These are phyloP conservation scores for Acanthochlamys bracteata DNA, from an alignment of 106 monocot genomes.

Conservation along the genomic window DNA sequence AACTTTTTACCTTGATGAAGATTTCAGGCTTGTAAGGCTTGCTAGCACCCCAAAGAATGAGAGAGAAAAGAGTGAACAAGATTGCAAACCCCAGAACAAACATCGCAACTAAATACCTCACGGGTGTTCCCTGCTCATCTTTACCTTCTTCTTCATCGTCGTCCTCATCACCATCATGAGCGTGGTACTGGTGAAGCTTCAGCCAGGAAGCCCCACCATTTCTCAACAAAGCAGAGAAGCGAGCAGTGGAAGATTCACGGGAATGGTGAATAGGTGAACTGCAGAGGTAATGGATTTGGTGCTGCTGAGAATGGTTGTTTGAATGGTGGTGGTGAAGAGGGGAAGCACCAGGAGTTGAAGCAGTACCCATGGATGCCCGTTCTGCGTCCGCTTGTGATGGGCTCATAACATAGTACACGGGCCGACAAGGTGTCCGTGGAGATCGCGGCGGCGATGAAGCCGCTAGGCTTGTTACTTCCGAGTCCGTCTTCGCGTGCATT, in stretches of 20 bases:
- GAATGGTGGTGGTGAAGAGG: constrained; percentile 53
- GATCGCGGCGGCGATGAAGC: constrained; percentile 79
- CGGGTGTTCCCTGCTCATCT: constrained; percentile 2
- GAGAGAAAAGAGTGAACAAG: constrained; percentile 66
- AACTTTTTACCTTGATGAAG: constrained; percentile 58
- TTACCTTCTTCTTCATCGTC: constrained; percentile 23
- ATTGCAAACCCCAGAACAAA: constrained; percentile 49
- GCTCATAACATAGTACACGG: constrained; percentile 77
- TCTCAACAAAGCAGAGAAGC: constrained; percentile 65
- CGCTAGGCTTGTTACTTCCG: constrained; percentile 88
- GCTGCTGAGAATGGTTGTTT: constrained; percentile 17
- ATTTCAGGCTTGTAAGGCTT: constrained; percentile 58
- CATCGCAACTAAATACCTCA: constrained; percentile 40
- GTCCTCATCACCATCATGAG: constrained; percentile 1
- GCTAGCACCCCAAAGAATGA: constrained; percentile 82
- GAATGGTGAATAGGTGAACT: constrained; percentile 63
- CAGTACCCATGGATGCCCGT: neutral
- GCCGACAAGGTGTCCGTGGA: constrained; percentile 38
- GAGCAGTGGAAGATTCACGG: constrained; percentile 65
- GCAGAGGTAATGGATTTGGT: constrained; percentile 28
- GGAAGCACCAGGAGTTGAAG: constrained; percentile 35
- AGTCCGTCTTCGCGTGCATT: constrained; percentile 75
- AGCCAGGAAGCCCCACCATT: constrained; percentile 29
- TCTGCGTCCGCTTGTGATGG: constrained; percentile 51
- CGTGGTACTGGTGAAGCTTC: constrained; percentile 18